Conservation (phyloP, 2,329 filamentous ascomycete species). For the Arthrinium puccinioides region DNA sequence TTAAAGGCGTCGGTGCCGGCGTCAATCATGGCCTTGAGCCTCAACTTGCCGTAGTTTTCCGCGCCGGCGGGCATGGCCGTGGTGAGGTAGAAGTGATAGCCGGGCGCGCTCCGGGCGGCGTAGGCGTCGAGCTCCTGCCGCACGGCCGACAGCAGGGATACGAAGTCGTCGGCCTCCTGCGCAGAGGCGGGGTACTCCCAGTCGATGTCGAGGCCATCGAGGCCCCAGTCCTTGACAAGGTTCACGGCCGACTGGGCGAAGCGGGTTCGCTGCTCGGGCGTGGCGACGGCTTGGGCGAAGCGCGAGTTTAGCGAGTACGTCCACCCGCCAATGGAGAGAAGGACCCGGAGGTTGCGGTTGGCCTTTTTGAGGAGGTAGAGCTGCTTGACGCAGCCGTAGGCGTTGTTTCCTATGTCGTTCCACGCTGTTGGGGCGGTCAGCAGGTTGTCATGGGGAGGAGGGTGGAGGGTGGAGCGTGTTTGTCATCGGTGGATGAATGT, state of each 20-base stretch:
- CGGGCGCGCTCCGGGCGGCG: constrained; percentile 31
- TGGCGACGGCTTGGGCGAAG: constrained; percentile 61
- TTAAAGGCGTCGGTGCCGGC: constrained; percentile 46
- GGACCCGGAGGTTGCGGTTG: constrained; percentile 69
- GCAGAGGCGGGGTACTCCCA: constrained; percentile 32
- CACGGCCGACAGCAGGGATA: constrained; percentile 35
- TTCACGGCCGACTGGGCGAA: constrained; percentile 66
- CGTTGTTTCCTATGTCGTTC: constrained; percentile 61
- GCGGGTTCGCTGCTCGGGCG: constrained; percentile 48
- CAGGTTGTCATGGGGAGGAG: neutral
- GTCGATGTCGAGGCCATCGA: constrained; percentile 34
- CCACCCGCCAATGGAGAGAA: constrained; percentile 81
- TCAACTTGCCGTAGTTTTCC: constrained; percentile 37
- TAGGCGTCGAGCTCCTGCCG: constrained; percentile 42
- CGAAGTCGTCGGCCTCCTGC: constrained; percentile 32
- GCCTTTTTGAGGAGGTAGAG: constrained; percentile 69
- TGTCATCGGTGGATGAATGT: too few relatives aligned
- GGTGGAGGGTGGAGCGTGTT: too few relatives aligned
- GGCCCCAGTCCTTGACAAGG: constrained; percentile 66
- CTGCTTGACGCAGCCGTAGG: constrained; percentile 77
- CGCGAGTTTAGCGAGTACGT: constrained; percentile 62
- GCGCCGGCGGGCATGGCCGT: constrained; percentile 45
- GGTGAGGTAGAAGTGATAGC: constrained; percentile 46
- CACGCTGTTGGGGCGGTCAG: constrained; percentile 29
- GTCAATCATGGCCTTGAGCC: constrained; percentile 38